phyloP scores from a whole-genome alignment of 306 rosid species.

The Vigna unguiculata region DNA sequence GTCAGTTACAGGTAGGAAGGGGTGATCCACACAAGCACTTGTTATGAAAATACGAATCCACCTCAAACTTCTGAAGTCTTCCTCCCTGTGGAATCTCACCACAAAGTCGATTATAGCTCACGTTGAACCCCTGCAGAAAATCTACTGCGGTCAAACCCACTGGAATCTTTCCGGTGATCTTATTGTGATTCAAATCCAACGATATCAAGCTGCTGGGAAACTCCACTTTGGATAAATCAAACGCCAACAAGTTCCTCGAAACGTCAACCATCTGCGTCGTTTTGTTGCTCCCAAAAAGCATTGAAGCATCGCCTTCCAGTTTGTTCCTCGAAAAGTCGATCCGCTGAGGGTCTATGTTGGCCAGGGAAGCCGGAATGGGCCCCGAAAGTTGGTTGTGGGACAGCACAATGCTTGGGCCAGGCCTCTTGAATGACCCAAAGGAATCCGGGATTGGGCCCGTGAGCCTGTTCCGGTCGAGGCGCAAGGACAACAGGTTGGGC shows the following conservation, averaged over 20 bases:
- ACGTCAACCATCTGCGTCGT: slow-evolving; percentile 52
- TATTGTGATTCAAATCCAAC: slow-evolving; percentile 71
- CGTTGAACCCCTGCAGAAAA: slow-evolving; percentile 57
- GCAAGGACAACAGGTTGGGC: slow-evolving; percentile 40
- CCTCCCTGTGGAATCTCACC: slow-evolving; percentile 78
- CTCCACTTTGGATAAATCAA: slow-evolving; percentile 55
- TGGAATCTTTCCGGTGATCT: slow-evolving; percentile 63
- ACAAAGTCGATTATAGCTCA: slow-evolving; percentile 73
- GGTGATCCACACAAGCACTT: slow-evolving; percentile 75
- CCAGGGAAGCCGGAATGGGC: slow-evolving; percentile 60
- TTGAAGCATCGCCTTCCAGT: slow-evolving; percentile 72
- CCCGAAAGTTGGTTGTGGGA: slow-evolving; percentile 68
- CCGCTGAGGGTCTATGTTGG: slow-evolving; percentile 29
- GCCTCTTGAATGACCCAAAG: slow-evolving; percentile 50
- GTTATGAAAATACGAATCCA: slow-evolving; percentile 57
- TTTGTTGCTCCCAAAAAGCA: slow-evolving; percentile 63
- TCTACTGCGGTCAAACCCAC: slow-evolving; percentile 49
- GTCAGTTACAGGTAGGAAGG: slow-evolving; percentile 45
- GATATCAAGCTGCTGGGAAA: slow-evolving; percentile 53
- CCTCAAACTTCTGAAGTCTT: slow-evolving; percentile 60
- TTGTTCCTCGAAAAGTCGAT: slow-evolving; percentile 70
- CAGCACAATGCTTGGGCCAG: slow-evolving; percentile 36
- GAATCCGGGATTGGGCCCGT: slow-evolving; percentile 57
- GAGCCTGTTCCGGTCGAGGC: slow-evolving; percentile 59
- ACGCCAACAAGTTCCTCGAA: slow-evolving; percentile 65